Evolutionary conservation across 257 asterid species (phyloP), one percentile per base, ranked within the genome.

Genomic region (Gentiana dahurica): DNA sequence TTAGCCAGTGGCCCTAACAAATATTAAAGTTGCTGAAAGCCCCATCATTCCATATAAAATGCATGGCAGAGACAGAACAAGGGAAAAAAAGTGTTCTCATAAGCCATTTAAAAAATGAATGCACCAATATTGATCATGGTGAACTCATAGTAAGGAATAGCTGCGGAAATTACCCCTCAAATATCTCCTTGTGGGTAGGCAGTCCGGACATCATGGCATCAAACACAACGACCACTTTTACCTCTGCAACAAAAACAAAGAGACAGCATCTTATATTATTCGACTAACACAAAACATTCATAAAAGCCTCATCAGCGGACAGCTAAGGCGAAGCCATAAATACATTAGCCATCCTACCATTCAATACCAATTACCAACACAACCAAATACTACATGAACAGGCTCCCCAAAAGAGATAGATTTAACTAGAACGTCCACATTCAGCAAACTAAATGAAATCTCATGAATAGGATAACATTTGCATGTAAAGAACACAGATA

Each of bases 181-280:
- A 87, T 64, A 33, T 66, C 80, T 87, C 97, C 75, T 81, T 91
- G 72, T 87, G 95, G 3, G 87, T 77, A 53, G 90, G 87, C 64
- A 73, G 76, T 60, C 93, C 90, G 72, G 98, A 91, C 97, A 79
- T 87, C 90, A 78, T 73, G 68, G 98, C 95, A 78, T 91, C 98
- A 78, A 91, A 91, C 66, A 91, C 98, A 65, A 77, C 95, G 68
- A 91, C 98, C 77, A 91, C 95, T 79, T 91, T 87, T 72, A 87
- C 94, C 78, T 87, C 98, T 91, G 94, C 68, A 71, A 57, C 76
- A 57, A 57, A 34, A 62, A 36, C 65, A 54, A 71, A 65, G 57
- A 3, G 5, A 10, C 2, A 5, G 46, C 46, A 41, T 41, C 46
- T 5, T 7, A 41, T 41, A 39, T 4, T 39, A 39, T 39, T 39